Conservation (phyloP, 345 rosid species). For the Salix arbutifolia region DNA sequence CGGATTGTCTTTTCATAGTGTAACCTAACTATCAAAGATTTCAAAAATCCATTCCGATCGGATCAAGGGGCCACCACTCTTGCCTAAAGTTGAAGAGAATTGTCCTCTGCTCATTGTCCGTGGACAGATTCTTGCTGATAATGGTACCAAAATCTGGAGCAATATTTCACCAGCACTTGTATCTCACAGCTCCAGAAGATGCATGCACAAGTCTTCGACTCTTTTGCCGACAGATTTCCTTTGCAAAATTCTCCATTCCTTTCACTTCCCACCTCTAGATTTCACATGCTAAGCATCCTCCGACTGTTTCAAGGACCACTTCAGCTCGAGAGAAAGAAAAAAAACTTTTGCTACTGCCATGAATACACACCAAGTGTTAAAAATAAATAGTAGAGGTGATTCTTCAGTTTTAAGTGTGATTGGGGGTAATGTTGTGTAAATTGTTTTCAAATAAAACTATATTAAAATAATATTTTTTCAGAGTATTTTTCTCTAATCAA, state of each 20-base stretch:
- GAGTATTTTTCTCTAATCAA: no score
- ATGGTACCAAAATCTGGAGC: background rate
- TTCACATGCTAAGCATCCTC: background rate
- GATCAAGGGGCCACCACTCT: slow-evolving; percentile 16
- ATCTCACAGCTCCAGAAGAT: background rate
- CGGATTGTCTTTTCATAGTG: background rate
- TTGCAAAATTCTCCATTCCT: background rate
- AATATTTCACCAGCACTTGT: background rate
- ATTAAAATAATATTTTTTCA: no score
- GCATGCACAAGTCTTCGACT: background rate
- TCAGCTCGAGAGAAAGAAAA: background rate
- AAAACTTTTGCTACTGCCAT: background rate
- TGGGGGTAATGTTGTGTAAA: no score
- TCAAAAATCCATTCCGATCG: slow-evolving; percentile 2
- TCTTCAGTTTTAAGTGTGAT: background rate
- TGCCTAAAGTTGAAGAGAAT: slow-evolving; percentile 2
- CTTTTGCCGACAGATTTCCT: slow-evolving; percentile 14
- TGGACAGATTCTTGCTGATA: slow-evolving; percentile 20
- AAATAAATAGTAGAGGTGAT: background rate
- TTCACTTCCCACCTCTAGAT: background rate
- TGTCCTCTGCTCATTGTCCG: slow-evolving; percentile 11
- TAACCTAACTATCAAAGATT: background rate
- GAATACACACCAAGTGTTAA: background rate
- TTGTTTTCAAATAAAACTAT: no score
- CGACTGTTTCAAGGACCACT: slow-evolving; percentile 5